Evolutionary conservation across 1,284 basidiomycete species (phyloP), one percentile per base, ranked within the genome.

Genomic region (Ceratobasidium sp.): DNA sequence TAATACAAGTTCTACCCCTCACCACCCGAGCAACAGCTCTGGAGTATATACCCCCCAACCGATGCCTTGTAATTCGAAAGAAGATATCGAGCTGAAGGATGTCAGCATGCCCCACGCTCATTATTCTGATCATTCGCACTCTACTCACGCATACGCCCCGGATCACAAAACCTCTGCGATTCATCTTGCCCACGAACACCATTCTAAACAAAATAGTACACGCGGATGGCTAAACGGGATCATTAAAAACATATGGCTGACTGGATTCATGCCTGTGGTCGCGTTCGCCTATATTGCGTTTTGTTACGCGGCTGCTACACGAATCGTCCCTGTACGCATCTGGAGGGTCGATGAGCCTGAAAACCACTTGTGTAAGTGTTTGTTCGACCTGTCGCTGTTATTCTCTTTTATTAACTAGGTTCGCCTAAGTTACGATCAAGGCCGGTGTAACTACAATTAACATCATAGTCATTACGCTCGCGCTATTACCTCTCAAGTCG

Each of bases 381-480:
- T 7, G 47, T 7, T 4, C 23, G 25, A 27, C 25, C 5, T 25
- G 2, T 50, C 7, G n/a, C 33, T 11, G 33, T 36, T n/a, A 19
- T 9, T 16, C 47, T 50, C 3, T 3, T 36, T 7, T 33, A 2
- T 14, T 33, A 19, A 47, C 11, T 33, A 23, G 6, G 5, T 46
- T 46, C n/a, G 8, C 8, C 56, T 25, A n/a, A 67, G 62, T 39
- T 30, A 52, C 47, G 9, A 67, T 67, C n/a, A 67, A 67, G 52
- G 62, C 62, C 21, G 62, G 62, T 1, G 62, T 67, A 2, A 67
- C 62, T 2, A 67, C 62, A 2, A 29, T 67, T 11, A 67, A 49
- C 29, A 67, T 67, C 46, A 42, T 67, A 5, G n/a, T 67, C 25
- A 46, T 67, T 13, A 41, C 41, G 11, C n/a, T 56, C n/a, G 62